Evolutionary conservation across 192 early-diverging fungal genomes (phyloP).

Genomic region (Coemansia sp.): DNA sequence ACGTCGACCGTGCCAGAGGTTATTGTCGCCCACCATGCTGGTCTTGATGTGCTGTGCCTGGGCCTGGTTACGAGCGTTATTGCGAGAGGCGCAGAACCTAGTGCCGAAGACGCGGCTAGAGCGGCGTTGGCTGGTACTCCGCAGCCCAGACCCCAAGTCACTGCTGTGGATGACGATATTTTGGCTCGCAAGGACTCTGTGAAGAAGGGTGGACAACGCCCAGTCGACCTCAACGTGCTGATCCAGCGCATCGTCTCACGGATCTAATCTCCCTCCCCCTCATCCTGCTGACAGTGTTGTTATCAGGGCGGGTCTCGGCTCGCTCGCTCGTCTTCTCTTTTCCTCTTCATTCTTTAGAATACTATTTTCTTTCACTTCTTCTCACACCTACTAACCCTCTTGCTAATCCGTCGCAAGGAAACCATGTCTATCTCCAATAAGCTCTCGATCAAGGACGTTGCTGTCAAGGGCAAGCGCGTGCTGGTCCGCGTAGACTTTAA

Average conservation of each 20-base stretch:
- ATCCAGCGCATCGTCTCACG: constrained; percentile 35
- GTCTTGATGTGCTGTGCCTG: constrained; percentile 77
- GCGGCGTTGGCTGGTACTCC: constrained; percentile 29
- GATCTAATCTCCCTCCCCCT: constrained; percentile 20
- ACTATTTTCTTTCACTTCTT: neutral
- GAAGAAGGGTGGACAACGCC: constrained; percentile 49
- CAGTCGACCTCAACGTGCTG: constrained; percentile 39
- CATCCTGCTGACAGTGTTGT: constrained; percentile 1
- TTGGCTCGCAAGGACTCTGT: constrained; percentile 35
- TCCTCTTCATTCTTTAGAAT: constrained; percentile 5
- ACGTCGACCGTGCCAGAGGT: constrained; percentile 92
- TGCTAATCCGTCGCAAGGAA: neutral
- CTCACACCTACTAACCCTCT: neutral
- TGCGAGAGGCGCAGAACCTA: constrained; percentile 33
- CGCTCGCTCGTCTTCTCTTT: neutral
- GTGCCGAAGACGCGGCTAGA: constrained; percentile 39
- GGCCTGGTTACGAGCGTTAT: constrained; percentile 79
- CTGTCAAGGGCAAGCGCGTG: constrained; percentile 83
- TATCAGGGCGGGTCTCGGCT: neutral
- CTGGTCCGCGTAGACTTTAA: constrained; percentile 99
- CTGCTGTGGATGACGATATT: constrained; percentile 36
- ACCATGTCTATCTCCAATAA: constrained; percentile 66
- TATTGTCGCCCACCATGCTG: constrained; percentile 81
- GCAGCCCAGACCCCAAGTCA: constrained; percentile 14
- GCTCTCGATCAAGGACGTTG: constrained; percentile 85